A percentile compares a stretch with the other conserved stretches of the same genome.
phyloP scores from a whole-genome alignment of 345 rosid genomes.

The Alliaria petiolata region DNA sequence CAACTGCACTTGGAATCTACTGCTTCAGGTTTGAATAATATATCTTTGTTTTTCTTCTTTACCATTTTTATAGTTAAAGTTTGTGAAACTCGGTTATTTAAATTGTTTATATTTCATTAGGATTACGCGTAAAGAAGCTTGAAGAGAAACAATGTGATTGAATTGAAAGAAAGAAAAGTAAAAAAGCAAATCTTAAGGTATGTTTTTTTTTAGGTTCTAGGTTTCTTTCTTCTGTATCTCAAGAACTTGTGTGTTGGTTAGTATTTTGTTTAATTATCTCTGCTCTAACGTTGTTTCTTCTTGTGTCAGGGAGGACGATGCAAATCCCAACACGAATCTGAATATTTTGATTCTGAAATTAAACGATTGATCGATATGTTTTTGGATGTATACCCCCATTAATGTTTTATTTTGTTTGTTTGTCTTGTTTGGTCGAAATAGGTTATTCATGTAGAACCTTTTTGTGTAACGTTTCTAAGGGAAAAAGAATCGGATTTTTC shows the following conservation, averaged over 20 bases:
- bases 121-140: slow-evolving; percentile 94
- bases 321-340: slow-evolving; percentile 24
- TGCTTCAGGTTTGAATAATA: slow-evolving; percentile 79
- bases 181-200: slow-evolving; percentile 11
- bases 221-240: neutral
- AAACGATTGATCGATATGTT: slow-evolving; percentile 15
- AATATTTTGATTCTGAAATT: slow-evolving; percentile 9
- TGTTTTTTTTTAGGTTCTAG: neutral
- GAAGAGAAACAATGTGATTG: slow-evolving; percentile 17
- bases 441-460: slow-evolving; percentile 14
- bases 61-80: neutral
- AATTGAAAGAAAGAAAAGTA: too few species aligned
- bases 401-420: neutral
- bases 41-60: neutral
- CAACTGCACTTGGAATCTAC: slow-evolving; percentile 84
- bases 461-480: slow-evolving; percentile 11
- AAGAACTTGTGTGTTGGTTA: neutral
- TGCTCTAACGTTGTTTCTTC: neutral
- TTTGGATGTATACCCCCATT: slow-evolving; percentile 25
- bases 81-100: neutral
- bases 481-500: neutral
- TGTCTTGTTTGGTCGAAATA: slow-evolving; percentile 19
- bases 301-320: slow-evolving; percentile 18
- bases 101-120: slow-evolving; percentile 28
- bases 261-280: neutral